These are phyloP conservation scores for Aspergillus floridensis DNA, from an alignment of 2,329 filamentous ascomycete species.

Conservation along the genomic window DNA sequence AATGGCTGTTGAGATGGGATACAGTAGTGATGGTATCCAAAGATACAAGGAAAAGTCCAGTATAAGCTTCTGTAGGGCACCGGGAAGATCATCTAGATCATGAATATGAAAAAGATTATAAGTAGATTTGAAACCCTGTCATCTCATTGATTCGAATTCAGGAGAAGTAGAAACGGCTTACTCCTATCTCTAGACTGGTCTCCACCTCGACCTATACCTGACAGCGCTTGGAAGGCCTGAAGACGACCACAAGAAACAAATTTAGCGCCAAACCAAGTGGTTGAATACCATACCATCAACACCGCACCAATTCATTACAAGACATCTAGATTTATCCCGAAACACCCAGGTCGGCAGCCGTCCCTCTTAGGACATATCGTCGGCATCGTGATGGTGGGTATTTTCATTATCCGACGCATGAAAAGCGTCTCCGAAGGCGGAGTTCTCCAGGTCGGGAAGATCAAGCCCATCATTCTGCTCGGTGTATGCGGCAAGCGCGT, in stretches of 20 bases:
- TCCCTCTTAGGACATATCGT: slow-evolving; percentile 37
- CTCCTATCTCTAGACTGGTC: background rate
- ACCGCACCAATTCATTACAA: slow-evolving; percentile 14
- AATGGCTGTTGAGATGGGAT: no score
- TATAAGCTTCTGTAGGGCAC: background rate
- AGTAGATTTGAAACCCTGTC: background rate
- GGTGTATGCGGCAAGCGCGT: slow-evolving; percentile 67
- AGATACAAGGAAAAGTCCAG: no score
- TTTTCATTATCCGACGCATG: slow-evolving; percentile 55
- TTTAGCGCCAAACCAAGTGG: slow-evolving; percentile 14
- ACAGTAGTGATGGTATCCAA: no score
- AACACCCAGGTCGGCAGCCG: slow-evolving; percentile 2
- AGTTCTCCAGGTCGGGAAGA: slow-evolving; percentile 68
- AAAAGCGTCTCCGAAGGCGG: slow-evolving; percentile 80
- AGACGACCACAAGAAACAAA: slow-evolving; percentile 1
- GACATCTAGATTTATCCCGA: slow-evolving; percentile 13
- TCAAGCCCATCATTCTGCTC: slow-evolving; percentile 55
- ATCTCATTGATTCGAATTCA: background rate
- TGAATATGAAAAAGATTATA: background rate
- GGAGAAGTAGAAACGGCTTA: background rate
- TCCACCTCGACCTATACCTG: background rate
- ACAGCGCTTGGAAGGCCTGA: background rate
- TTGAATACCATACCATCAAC: slow-evolving; percentile 16
- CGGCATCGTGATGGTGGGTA: slow-evolving; percentile 40
- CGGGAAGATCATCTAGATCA: background rate